Percentiles rank a stretch among this genome's conserved stretches.
phyloP scores from a whole-genome alignment of 2,329 filamentous ascomycete genomes.

The Tolypocladium endophyticum region DNA sequence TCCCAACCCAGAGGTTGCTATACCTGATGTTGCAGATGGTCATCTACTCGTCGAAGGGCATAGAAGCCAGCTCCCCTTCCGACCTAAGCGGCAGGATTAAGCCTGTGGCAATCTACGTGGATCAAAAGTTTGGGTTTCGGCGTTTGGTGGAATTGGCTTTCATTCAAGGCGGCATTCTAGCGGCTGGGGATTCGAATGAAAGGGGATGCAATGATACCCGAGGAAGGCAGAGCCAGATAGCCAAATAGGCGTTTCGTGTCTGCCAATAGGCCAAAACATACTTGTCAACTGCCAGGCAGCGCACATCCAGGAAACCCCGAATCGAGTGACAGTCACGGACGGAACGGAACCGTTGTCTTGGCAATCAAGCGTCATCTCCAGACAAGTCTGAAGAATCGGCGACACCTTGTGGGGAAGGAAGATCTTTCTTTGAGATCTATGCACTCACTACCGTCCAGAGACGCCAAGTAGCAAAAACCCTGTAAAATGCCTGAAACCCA shows the following conservation, averaged over 20 bases:
- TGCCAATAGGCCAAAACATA: background rate
- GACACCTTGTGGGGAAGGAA: constrained; percentile 69
- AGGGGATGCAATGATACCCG: background rate
- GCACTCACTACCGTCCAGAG: constrained; percentile 45
- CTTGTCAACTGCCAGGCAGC: background rate
- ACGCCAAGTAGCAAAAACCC: constrained; percentile 40
- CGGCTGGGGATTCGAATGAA: background rate
- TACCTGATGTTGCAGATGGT: constrained; percentile 21
- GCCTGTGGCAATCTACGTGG: background rate
- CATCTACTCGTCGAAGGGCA: constrained; percentile 43
- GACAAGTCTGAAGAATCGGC: constrained; percentile 57
- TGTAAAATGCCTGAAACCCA: constrained; percentile 34
- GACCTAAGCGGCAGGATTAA: constrained; percentile 1
- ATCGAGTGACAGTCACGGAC: background rate
- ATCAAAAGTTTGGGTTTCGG: background rate
- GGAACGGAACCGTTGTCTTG: constrained; percentile 31
- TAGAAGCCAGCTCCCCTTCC: constrained; percentile 23
- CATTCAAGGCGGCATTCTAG: background rate
- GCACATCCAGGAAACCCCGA: background rate
- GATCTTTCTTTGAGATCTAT: constrained; percentile 51
- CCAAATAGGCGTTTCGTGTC: background rate
- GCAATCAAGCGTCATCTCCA: constrained; percentile 86
- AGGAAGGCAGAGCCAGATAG: background rate
- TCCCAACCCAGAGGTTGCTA: constrained; percentile 12
- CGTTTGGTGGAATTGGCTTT: background rate